A percentile compares a stretch with the other conserved stretches of the same genome.
phyloP scores from a whole-genome alignment of 2,329 filamentous ascomycete genomes.

The Diaporthe citriasiana region DNA sequence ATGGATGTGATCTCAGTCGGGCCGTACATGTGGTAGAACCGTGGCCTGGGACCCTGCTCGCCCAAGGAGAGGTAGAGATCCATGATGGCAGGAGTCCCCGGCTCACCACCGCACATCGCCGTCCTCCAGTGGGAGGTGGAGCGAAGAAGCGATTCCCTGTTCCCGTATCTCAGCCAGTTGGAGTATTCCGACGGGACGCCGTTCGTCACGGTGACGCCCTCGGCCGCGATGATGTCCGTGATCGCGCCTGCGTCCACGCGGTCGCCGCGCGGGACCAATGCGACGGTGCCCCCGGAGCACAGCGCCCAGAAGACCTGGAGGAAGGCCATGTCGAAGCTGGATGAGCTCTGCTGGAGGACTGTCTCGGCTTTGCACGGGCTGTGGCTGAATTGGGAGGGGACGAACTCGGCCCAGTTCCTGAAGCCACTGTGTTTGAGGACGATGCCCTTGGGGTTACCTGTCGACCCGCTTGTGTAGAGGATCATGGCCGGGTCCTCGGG shows the following conservation, averaged over 20 bases:
- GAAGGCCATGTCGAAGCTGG: constrained; percentile 57
- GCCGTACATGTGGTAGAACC: constrained; percentile 45
- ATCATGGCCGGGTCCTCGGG: background rate
- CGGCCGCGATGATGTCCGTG: constrained; percentile 49
- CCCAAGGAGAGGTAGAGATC: background rate
- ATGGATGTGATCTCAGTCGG: constrained; percentile 26
- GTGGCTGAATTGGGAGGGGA: constrained; percentile 9
- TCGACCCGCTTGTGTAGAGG: background rate
- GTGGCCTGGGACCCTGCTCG: background rate
- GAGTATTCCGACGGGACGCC: constrained; percentile 57
- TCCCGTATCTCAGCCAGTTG: constrained; percentile 45
- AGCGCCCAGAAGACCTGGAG: constrained; percentile 50
- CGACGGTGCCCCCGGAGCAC: constrained; percentile 48
- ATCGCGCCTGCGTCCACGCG: constrained; percentile 54
- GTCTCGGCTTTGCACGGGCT: constrained; percentile 46
- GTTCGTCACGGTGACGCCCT: constrained; percentile 51
- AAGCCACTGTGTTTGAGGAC: constrained; percentile 49
- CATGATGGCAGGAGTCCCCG: background rate
- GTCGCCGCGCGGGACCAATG: constrained; percentile 45
- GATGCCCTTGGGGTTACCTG: constrained; percentile 57
- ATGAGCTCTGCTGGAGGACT: constrained; percentile 53
- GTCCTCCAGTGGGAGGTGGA: background rate
- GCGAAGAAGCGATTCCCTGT: constrained; percentile 12
- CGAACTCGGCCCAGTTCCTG: constrained; percentile 1
- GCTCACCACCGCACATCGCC: constrained; percentile 13